These are phyloP conservation scores for Carex sylvatica DNA, from an alignment of 202 grass and related monocot species.

Conservation along the genomic window DNA sequence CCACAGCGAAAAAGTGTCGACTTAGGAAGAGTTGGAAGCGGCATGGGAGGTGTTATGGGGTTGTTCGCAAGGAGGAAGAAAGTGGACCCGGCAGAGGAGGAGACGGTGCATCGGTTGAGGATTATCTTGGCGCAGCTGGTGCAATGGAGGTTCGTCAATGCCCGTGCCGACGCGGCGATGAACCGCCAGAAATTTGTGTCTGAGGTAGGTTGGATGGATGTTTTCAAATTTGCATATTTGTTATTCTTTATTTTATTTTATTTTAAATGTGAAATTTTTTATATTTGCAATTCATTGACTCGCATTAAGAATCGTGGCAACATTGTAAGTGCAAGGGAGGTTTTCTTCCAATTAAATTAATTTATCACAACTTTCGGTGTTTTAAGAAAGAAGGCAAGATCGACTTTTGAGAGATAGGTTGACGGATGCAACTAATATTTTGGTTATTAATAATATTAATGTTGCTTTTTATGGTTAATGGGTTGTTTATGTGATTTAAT, in stretches of 20 bases:
- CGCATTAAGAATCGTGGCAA: background rate
- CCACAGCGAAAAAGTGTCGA: slow-evolving; percentile 28
- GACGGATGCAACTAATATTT: background rate
- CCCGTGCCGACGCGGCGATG: slow-evolving; percentile 40
- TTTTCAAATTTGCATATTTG: background rate
- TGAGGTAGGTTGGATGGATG: slow-evolving; percentile 36
- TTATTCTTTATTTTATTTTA: background rate
- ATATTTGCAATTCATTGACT: slow-evolving; percentile 5
- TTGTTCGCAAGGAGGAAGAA: slow-evolving; percentile 34
- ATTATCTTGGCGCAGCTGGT: slow-evolving; percentile 47
- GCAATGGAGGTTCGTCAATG: slow-evolving; percentile 87
- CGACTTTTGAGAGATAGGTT: background rate
- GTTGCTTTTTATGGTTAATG: slow-evolving; percentile 22
- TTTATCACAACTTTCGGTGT: background rate
- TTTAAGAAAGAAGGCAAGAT: background rate
- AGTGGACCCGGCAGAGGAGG: slow-evolving; percentile 44
- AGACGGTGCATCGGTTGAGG: slow-evolving; percentile 48
- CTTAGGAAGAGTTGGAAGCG: background rate
- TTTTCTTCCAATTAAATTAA: background rate
- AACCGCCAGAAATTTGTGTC: slow-evolving; percentile 41
- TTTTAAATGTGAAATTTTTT: background rate
- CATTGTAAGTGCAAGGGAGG: background rate
- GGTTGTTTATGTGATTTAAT: background rate
- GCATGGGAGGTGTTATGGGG: slow-evolving; percentile 27
- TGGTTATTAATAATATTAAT: background rate